Evolutionary conservation across 495 filamentous ascomycete genomes (phyloP), one percentile per base, ranked within the genome.

Genomic region (Penicillium pancosmium): DNA sequence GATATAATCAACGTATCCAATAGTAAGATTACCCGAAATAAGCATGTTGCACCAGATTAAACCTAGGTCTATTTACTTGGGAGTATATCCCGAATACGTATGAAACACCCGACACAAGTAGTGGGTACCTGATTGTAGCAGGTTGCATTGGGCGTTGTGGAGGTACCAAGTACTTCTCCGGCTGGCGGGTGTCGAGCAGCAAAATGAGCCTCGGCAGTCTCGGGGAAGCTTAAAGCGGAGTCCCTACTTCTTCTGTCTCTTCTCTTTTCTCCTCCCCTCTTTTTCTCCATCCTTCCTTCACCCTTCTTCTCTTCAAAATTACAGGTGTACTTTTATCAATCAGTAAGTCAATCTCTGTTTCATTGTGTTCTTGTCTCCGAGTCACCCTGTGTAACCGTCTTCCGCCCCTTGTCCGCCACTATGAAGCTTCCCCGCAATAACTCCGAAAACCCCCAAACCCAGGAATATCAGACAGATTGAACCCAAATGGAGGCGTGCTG

Each of bases 151-250:
- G 19, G 5, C 12, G 15, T 5, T 5, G 9, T 0, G 0, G 15
- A 59, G 41, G 66, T 68, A 68, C 8, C 7, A 1, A 43, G 1
- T 68, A 68, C 66, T 7, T 38, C 4, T 19, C 57, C 54, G 64
- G 54, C 44, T 61, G 56, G 19, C 43, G 47, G 38, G 54, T 31
- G 25, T 31, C 8, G 34, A 38, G 36, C n/a, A 11, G 38, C 21
- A 43, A 56, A 62, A 65, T 53, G 64, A 57, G 62, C 67, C 67
- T 69, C 67, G 67, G 67, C 62, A 69, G 11, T 60, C 53, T 65
- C 67, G 67, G 67, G 54, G 55, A 59, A 54, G 56, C 47, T 48
- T 46, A 53, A 60, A 57, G 62, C 65, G 65, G 64, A 59, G 67
- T 61, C 49, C 19, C 25, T 36, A 33, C 21, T 33, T 16, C 52